A percentile compares a stretch with the other conserved stretches of the same genome.
Evolutionary conservation across 2,329 filamentous ascomycete species (phyloP).

Genomic region (Alternaria infectoria): DNA sequence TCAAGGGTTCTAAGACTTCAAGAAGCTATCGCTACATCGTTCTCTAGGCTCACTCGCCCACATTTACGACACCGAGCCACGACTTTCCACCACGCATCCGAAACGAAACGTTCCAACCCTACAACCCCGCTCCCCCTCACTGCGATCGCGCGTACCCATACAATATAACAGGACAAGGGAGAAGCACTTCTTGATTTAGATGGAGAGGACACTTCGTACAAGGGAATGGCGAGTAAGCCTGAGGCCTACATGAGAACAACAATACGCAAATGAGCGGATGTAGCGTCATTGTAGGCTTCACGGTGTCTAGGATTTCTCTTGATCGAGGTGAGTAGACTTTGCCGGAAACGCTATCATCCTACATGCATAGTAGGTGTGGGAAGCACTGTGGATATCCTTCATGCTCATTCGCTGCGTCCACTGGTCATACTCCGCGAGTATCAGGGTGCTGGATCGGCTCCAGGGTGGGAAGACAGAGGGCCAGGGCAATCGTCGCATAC

Average conservation of each 20-base stretch:
- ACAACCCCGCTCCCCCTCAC: not conserved
- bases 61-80: not conserved
- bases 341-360: not conserved
- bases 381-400: not conserved
- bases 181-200: not conserved
- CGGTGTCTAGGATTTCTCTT: rapidly evolving
- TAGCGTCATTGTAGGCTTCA: not conserved
- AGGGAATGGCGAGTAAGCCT: not conserved
- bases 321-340: not conserved
- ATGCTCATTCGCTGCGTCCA: not conserved
- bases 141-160: not conserved
- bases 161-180: not conserved
- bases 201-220: not conserved
- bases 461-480: not conserved
- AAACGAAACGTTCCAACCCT: not conserved
- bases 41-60: not conserved
- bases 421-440: not conserved
- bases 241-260: not conserved
- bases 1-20: not conserved
- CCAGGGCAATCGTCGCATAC: not conserved
- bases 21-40: not conserved
- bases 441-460: not conserved
- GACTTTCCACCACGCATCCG: not conserved
- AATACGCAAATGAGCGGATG: not conserved
- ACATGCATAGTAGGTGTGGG: not conserved